Evolutionary conservation across 768 basidiomycete genomes (phyloP).

Genomic region (Lepiota venenata): DNA sequence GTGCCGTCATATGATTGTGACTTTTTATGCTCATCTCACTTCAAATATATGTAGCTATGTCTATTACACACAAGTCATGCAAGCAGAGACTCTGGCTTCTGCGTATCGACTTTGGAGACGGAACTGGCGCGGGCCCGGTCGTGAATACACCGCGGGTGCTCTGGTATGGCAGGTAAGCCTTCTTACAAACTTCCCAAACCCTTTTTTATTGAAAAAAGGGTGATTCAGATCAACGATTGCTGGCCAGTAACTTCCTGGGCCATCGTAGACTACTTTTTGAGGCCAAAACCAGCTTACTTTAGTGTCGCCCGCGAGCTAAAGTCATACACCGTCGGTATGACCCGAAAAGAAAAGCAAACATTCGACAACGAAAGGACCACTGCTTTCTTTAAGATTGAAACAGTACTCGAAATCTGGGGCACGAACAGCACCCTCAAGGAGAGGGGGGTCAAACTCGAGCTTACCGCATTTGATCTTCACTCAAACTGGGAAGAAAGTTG

Average conservation of each 20-base stretch:
- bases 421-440: slow-evolving; percentile 70
- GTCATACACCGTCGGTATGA: slow-evolving; percentile 80
- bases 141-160: slow-evolving; percentile 85
- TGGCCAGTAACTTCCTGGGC: slow-evolving; percentile 96
- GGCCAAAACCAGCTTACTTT: slow-evolving; percentile 92
- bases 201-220: no score
- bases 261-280: slow-evolving; percentile 89
- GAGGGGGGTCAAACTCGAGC: slow-evolving; percentile 60
- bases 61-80: slow-evolving; percentile 96
- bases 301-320: slow-evolving; percentile 82
- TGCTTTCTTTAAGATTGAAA: slow-evolving; percentile 64
- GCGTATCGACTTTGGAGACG: slow-evolving; percentile 92
- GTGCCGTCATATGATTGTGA: neutral
- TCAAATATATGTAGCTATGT: slow-evolving; percentile 61
- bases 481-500: slow-evolving; percentile 58
- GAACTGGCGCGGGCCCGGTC: slow-evolving; percentile 86
- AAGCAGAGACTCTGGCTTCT: slow-evolving; percentile 84
- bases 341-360: slow-evolving; percentile 66
- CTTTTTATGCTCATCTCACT: neutral
- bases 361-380: slow-evolving; percentile 60
- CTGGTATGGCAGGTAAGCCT: slow-evolving; percentile 88
- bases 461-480: slow-evolving; percentile 60
- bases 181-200: neutral
- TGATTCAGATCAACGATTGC: slow-evolving; percentile 74
- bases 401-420: slow-evolving; percentile 79